These are phyloP conservation scores for Lentinula lateritia DNA, from an alignment of 768 basidiomycete genomes.

Conservation along the genomic window DNA sequence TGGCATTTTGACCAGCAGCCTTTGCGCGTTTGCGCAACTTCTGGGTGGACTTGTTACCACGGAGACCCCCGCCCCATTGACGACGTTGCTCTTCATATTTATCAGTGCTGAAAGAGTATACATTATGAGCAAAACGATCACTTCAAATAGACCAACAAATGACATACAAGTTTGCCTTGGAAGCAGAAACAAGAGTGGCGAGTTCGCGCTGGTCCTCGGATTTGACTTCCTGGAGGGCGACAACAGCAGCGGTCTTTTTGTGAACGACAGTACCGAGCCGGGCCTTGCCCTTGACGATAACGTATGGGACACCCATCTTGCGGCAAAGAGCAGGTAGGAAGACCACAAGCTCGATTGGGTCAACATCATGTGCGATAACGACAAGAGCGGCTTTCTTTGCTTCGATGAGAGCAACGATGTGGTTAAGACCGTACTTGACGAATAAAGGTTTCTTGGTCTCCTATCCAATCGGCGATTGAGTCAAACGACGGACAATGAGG, in stretches of 20 bases:
- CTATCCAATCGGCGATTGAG: neutral
- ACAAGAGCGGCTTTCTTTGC: slow-evolving; percentile 97
- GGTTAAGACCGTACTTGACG: slow-evolving; percentile 97
- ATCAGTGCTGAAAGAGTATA: slow-evolving; percentile 53
- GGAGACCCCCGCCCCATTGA: slow-evolving; percentile 94
- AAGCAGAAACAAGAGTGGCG: slow-evolving; percentile 84
- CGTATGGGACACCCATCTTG: slow-evolving; percentile 99
- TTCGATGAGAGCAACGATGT: slow-evolving; percentile 92
- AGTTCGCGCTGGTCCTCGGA: slow-evolving; percentile 93
- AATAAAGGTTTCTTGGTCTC: slow-evolving; percentile 83
- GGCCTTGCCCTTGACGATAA: slow-evolving; percentile 97
- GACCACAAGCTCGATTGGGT: slow-evolving; percentile 98
- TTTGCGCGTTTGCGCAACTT: slow-evolving; percentile 94
- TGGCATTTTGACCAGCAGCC: slow-evolving; percentile 68
- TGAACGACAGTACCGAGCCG: slow-evolving; percentile 97
- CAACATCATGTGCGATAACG: slow-evolving; percentile 95
- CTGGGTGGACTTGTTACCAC: slow-evolving; percentile 91
- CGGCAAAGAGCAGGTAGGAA: slow-evolving; percentile 97
- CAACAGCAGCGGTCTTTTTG: slow-evolving; percentile 95
- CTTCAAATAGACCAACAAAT: neutral
- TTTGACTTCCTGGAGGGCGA: slow-evolving; percentile 90
- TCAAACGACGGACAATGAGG: neutral
- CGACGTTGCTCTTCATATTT: slow-evolving; percentile 91
- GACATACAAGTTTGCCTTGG: slow-evolving; percentile 96
- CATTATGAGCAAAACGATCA: neutral